Conservation (phyloP, 805 yeast genomes). For the Cyberlindnera mississippiensis region DNA sequence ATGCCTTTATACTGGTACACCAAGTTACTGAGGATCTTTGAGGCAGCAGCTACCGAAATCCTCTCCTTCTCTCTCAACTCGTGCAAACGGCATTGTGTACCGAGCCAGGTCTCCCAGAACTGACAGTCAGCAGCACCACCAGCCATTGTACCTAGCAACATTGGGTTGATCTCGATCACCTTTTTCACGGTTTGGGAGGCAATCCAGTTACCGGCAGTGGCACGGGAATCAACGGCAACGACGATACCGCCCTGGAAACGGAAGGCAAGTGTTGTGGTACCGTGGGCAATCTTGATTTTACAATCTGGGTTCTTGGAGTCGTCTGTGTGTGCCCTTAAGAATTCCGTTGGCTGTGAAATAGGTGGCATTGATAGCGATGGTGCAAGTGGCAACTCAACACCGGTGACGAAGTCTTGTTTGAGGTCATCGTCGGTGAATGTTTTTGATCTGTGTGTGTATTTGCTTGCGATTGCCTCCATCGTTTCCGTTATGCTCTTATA, state of each 20-base stretch:
- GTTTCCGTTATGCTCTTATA: no score
- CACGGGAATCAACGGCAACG: slow-evolving; percentile 97
- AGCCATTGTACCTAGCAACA: slow-evolving; percentile 95
- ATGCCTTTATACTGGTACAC: slow-evolving; percentile 94
- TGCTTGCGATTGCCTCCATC: slow-evolving; percentile 25
- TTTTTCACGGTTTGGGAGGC: slow-evolving; percentile 98
- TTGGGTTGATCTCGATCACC: slow-evolving; percentile 94
- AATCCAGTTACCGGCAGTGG: slow-evolving; percentile 97
- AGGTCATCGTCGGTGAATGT: slow-evolving; percentile 26
- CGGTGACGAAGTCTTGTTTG: slow-evolving; percentile 33
- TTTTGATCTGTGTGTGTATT: slow-evolving; percentile 19
- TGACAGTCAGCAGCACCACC: slow-evolving; percentile 99
- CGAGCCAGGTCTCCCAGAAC: slow-evolving; percentile 99
- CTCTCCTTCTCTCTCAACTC: slow-evolving; percentile 93
- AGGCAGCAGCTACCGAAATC: slow-evolving; percentile 94
- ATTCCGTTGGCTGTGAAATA: slow-evolving; percentile 83
- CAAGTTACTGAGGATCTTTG: slow-evolving; percentile 85
- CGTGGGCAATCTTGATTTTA: slow-evolving; percentile 94
- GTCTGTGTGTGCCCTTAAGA: slow-evolving; percentile 96
- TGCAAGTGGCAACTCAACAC: slow-evolving; percentile 33
- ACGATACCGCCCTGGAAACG: slow-evolving; percentile 92
- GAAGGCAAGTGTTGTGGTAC: slow-evolving; percentile 97
- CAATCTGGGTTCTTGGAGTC: slow-evolving; percentile 91
- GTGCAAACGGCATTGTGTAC: slow-evolving; percentile 91
- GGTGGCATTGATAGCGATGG: slow-evolving; percentile 77